Evolutionary conservation across 306 rosid species (phyloP).

Genomic region (Medicago ruthenica): DNA sequence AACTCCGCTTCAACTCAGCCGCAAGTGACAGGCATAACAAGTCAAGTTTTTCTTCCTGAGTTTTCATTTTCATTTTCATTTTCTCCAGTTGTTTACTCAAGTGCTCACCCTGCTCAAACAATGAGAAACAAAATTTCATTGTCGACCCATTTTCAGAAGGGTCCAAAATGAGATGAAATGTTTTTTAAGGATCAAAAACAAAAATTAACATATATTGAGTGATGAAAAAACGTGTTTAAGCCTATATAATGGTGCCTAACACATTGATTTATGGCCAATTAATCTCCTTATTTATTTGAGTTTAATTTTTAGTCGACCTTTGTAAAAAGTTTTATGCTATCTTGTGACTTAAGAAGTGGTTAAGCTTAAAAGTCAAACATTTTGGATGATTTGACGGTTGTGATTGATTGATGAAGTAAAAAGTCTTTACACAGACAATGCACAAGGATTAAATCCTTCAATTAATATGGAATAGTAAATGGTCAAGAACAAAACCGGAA

Average conservation of each 20-base stretch:
- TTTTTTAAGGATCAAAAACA: background rate
- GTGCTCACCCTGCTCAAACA: slow-evolving; percentile 70
- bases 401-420: too few relatives aligned
- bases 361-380: too few relatives aligned
- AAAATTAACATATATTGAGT: background rate
- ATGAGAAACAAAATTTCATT: slow-evolving; percentile 11
- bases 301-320: too few relatives aligned
- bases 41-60: slow-evolving; percentile 83
- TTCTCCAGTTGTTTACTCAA: slow-evolving; percentile 83
- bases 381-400: too few relatives aligned
- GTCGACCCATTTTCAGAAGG: background rate
- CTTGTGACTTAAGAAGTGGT: too few relatives aligned
- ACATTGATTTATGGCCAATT: background rate
- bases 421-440: too few relatives aligned
- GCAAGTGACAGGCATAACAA: slow-evolving; percentile 87
- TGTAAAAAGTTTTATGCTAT: too few relatives aligned
- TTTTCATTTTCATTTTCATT: slow-evolving; percentile 67
- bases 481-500: slow-evolving; percentile 14
- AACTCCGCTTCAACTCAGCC: slow-evolving; percentile 85
- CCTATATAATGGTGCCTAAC: background rate
- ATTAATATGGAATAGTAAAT: background rate
- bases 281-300: too few relatives aligned
- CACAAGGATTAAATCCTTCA: too few relatives aligned
- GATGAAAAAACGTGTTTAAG: background rate
- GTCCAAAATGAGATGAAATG: background rate